Evolutionary conservation across 495 filamentous ascomycete species (phyloP).

Genomic region (Pseudevernia furfuracea): DNA sequence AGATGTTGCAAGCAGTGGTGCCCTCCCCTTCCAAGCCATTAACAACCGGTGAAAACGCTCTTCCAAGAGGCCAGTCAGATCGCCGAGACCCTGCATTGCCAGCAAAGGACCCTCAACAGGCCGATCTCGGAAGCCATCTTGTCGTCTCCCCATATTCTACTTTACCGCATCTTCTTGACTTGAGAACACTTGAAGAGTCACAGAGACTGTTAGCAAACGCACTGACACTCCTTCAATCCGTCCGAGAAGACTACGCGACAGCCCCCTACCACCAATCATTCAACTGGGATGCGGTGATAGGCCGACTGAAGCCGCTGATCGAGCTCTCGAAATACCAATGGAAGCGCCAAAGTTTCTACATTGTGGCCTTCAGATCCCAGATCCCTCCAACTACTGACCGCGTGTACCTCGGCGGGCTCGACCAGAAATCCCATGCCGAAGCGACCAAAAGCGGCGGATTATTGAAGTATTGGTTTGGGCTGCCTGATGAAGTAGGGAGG

Average conservation of each 20-base stretch:
- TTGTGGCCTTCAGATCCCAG: conserved; percentile 72
- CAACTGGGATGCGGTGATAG: conserved; percentile 64
- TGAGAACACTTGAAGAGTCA: conserved; percentile 53
- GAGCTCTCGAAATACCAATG: conserved; percentile 46
- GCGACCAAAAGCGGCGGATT: conserved; percentile 72
- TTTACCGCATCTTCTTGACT: conserved; percentile 59
- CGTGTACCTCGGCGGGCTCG: conserved; percentile 55
- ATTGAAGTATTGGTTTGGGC: conserved; percentile 83
- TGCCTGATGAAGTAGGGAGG: conserved; percentile 51
- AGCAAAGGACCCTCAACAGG: conserved; percentile 11
- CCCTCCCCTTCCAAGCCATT: not conserved
- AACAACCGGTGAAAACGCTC: not conserved
- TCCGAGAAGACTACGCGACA: conserved; percentile 66
- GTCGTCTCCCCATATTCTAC: conserved; percentile 69
- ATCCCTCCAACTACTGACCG: conserved; percentile 54
- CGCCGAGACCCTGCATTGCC: conserved; percentile 6
- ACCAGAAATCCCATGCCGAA: conserved; percentile 68
- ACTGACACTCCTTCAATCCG: conserved; percentile 51
- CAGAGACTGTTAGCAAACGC: conserved; percentile 65
- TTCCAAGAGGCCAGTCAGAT: not conserved
- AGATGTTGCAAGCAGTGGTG: not conserved
- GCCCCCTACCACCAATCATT: conserved; percentile 65
- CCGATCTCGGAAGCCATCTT: conserved; percentile 29
- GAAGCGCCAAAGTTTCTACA: conserved; percentile 61
- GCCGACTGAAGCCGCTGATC: conserved; percentile 37